A percentile compares a stretch with the other conserved stretches of the same genome.
Conservation (phyloP, 257 asterid species). For the Cruciata laevipes region DNA sequence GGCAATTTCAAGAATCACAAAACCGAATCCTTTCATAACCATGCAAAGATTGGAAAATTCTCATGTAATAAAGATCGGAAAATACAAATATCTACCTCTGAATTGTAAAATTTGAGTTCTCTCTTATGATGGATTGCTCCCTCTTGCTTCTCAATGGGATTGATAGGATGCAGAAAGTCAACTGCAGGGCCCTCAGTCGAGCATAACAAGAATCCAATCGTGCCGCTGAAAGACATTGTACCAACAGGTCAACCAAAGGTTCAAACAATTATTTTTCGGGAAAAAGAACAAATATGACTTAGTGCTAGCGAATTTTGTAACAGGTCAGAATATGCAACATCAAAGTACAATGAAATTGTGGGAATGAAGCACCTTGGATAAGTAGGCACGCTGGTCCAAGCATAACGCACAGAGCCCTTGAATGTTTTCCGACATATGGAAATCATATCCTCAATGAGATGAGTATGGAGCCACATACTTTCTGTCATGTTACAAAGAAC, state of each 20-base stretch:
- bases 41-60: not conserved
- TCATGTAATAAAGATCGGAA: not conserved
- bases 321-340: not conserved
- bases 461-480: conserved; percentile 98
- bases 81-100: conserved; percentile 50
- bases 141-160: conserved; percentile 83
- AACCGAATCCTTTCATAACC: not conserved
- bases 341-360: not conserved
- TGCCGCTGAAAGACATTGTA: conserved; percentile 49
- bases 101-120: conserved; percentile 70
- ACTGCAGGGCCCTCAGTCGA: conserved; percentile 79
- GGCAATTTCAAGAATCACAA: not conserved
- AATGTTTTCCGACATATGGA: conserved; percentile 66
- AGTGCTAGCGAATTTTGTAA: not conserved
- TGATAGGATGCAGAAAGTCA: conserved; percentile 76
- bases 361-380: conserved; percentile 66
- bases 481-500: conserved; percentile 98
- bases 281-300: not conserved
- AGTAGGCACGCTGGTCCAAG: conserved; percentile 95
- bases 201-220: conserved; percentile 77
- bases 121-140: conserved; percentile 62
- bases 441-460: conserved; percentile 85
- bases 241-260: not conserved
- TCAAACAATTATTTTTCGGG: not conserved
- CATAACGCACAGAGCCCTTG: conserved; percentile 85